phyloP scores from a whole-genome alignment of 768 basidiomycete species.

The Coprinellus aureogranulatus region DNA sequence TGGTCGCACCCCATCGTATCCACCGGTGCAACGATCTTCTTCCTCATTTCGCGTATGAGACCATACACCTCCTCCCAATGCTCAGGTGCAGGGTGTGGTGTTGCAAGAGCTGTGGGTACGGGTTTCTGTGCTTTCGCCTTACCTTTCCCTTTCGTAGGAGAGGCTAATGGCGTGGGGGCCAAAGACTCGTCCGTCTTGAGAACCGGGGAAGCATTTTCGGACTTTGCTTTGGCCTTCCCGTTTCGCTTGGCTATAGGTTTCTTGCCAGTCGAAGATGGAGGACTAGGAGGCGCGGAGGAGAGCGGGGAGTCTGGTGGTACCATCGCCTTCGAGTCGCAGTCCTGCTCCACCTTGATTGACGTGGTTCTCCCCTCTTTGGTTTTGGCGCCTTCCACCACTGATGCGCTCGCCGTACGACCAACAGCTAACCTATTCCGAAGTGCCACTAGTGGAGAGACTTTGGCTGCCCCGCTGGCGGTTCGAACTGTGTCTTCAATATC shows the following conservation, averaged over 20 bases:
- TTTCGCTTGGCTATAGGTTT: background rate
- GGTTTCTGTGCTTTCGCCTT: conserved; percentile 32
- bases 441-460: background rate
- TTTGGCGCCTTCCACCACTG: background rate
- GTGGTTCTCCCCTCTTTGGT: background rate
- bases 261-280: background rate
- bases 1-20: conserved; percentile 89
- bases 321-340: background rate
- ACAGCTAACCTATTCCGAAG: background rate
- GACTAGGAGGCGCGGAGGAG: background rate
- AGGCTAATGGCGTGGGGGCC: background rate
- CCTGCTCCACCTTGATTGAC: background rate
- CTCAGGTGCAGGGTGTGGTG: conserved; percentile 65
- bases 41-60: conserved; percentile 73
- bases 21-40: conserved; percentile 74
- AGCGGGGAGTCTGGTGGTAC: conserved; percentile 2
- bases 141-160: background rate
- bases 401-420: background rate
- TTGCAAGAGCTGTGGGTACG: conserved; percentile 51
- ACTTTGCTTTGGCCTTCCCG: too few species aligned
- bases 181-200: background rate
- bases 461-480: background rate
- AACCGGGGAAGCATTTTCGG: too few species aligned
- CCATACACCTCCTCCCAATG: conserved; percentile 71
- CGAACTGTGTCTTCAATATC: background rate